These are phyloP conservation scores for Calonectria pauciramosa DNA, from an alignment of 2,329 filamentous ascomycete species.

Conservation along the genomic window DNA sequence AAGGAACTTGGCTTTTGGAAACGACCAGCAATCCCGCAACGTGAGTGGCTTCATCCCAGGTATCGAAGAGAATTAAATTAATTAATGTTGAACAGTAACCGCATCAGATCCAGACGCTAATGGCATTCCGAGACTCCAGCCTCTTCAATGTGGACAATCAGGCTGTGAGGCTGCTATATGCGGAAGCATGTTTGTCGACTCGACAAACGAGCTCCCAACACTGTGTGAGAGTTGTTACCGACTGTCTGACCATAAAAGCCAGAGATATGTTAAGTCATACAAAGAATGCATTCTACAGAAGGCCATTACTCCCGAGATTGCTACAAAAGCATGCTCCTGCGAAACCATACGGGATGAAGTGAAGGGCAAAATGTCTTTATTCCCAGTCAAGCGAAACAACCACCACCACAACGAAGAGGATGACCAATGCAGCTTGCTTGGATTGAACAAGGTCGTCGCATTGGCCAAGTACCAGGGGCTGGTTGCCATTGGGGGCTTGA, in stretches of 20 bases:
- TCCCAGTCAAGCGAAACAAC: not conserved
- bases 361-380: not conserved
- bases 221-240: not conserved
- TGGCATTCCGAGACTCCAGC: not conserved
- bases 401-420: not conserved
- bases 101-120: not conserved
- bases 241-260: not conserved
- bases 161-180: not conserved
- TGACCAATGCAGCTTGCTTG: not conserved
- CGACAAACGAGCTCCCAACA: not conserved
- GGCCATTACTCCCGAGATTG: not conserved
- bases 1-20: not conserved
- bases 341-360: not conserved
- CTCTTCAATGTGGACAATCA: not conserved
- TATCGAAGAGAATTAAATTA: not conserved
- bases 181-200: not conserved
- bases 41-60: not conserved
- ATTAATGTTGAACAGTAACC: not conserved
- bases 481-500: not conserved
- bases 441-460: not conserved
- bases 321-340: not conserved
- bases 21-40: not conserved
- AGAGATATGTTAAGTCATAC: not conserved
- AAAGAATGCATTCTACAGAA: not conserved
- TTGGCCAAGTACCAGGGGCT: not conserved